Evolutionary conservation across 331 rosid species (phyloP).

Genomic region (Rosa hybrid): DNA sequence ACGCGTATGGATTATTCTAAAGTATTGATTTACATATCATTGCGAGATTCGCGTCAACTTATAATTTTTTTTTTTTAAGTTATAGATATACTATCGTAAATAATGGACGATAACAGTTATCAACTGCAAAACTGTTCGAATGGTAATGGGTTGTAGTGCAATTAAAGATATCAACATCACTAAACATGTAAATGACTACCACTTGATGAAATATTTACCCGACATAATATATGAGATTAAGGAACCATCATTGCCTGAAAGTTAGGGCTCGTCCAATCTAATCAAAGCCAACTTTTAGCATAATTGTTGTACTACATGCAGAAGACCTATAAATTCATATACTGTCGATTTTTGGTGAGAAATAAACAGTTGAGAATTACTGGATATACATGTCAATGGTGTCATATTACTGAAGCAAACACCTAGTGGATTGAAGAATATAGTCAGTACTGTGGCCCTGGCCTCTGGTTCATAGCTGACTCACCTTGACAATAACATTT

Average conservation of each 20-base stretch:
- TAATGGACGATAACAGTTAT: neutral
- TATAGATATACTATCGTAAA: neutral
- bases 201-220: neutral
- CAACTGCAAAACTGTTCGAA: neutral
- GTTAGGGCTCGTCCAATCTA: neutral
- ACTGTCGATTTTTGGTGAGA: neutral
- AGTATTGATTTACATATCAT: neutral
- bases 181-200: neutral
- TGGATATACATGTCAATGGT: neutral
- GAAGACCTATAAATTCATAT: neutral
- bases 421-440: neutral
- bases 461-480: conserved; percentile 1
- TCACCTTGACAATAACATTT: neutral
- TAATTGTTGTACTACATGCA: neutral
- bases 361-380: neutral
- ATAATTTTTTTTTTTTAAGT: neutral
- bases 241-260: too few species aligned
- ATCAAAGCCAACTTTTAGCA: neutral
- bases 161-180: too few species aligned
- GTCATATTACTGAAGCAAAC: neutral
- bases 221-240: neutral
- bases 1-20: neutral
- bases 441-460: neutral
- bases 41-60: neutral
- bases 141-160: too few species aligned